A percentile compares a stretch with the other conserved stretches of the same genome.
These are phyloP conservation scores for Ottelia alismoides DNA, from an alignment of 106 monocot genomes.

Conservation along the genomic window DNA sequence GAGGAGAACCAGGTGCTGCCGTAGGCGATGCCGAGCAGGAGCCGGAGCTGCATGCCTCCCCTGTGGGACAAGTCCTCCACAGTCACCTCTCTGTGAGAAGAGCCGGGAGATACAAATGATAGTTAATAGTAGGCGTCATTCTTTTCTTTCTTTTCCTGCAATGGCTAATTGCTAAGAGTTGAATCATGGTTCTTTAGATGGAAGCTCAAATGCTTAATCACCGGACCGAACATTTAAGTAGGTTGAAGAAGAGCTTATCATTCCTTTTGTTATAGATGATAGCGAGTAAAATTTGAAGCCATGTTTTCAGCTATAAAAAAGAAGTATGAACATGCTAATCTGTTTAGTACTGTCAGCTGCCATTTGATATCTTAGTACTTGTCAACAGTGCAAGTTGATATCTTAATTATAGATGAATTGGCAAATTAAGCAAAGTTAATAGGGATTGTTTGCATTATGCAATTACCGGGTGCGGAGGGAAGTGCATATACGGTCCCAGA, in stretches of 20 bases:
- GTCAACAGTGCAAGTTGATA: background rate
- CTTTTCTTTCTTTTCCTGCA: no score
- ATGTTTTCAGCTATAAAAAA: no score
- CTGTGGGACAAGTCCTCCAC: conserved; percentile 56
- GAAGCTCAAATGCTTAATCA: no score
- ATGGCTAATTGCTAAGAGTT: no score
- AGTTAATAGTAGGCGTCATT: no score
- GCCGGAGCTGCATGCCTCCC: conserved; percentile 51
- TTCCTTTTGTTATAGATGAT: no score
- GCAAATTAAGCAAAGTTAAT: background rate
- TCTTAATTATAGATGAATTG: background rate
- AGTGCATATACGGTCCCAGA: conserved; percentile 89
- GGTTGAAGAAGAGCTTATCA: no score
- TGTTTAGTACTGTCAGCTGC: background rate
- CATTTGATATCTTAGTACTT: background rate
- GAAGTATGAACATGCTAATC: no score
- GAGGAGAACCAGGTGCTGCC: conserved; percentile 72
- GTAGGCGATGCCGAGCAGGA: conserved; percentile 51
- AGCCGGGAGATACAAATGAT: background rate
- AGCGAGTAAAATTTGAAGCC: no score
- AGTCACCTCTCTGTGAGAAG: conserved; percentile 37
- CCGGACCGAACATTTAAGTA: no score
- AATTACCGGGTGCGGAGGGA: conserved; percentile 67
- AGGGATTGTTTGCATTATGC: no score
- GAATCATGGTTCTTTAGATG: no score